Evolutionary conservation across 345 rosid genomes (phyloP), one percentile per base, ranked within the genome.

Genomic region (Erysimum cheiranthoides): DNA sequence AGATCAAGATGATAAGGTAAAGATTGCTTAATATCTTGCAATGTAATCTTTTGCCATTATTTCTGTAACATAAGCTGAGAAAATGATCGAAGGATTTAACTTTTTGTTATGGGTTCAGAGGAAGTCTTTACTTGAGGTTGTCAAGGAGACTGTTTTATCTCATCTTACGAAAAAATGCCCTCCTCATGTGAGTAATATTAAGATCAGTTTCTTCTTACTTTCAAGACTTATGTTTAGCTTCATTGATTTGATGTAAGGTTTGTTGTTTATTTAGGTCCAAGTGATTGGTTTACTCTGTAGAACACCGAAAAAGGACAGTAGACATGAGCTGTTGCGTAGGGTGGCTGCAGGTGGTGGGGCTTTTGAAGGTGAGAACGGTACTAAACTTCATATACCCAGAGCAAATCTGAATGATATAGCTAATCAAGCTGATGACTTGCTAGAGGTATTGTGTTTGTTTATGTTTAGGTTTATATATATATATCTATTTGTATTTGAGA

Each of bases 291-390:
- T 94, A 80, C 97, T 90, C 35, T 92, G 97, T 82, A 85, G 97
- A 92, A 92, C 96, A 27, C 96, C 96, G 4, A 80, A 80, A 47
- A 92, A 92, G 74, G 95, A 92, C 12, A 90, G 97, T 82, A 85
- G 98, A 70, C 90, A 90, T 34, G 96, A 94, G 82, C 84, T 94
- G 17, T 71, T 94, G 72, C 92, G 98, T 39, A 85, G 97, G 70
- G 97, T 94, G 58, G 98, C 96, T 13, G 96, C 91, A 12, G 98
- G 96, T 61, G 97, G 98, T 14, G 98, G 98, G n/a, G 90, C 78
- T 18, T 92, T 94, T 73, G 76, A 89, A 79, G 74, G 89, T 76
- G 84, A 83, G 59, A 81, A 89, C 51, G 93, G 92, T n/a, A 81
- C 86, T 72, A 85, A 89, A 80, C 84, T 92, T 78, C 98, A 94